These are phyloP conservation scores for Solanum chiquidenum DNA, from an alignment of 257 asterid species.

Conservation along the genomic window DNA sequence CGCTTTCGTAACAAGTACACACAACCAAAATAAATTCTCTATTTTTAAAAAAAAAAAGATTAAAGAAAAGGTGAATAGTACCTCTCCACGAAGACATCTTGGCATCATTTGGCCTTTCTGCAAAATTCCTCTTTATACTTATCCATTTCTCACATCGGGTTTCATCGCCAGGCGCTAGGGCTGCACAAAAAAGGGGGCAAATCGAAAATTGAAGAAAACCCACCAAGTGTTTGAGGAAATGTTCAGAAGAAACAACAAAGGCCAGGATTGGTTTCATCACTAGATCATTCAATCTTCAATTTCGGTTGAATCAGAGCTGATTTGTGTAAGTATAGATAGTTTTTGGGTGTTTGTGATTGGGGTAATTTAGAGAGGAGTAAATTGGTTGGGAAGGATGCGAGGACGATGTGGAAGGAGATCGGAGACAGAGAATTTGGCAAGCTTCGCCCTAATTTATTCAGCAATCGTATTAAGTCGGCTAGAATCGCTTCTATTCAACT, in stretches of 20 bases:
- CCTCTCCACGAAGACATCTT: neutral
- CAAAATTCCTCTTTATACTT: neutral
- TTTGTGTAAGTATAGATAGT: neutral
- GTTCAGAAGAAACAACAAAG: neutral
- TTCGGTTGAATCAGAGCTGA: neutral
- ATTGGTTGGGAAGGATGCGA: slow-evolving; percentile 62
- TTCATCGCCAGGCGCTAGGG: neutral
- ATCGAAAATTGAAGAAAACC: neutral
- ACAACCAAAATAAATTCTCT: neutral
- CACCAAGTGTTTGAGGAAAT: neutral
- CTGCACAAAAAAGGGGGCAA: neutral
- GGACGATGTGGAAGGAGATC: slow-evolving; percentile 99
- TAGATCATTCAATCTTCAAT: neutral
- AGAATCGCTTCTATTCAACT: slow-evolving; percentile 69
- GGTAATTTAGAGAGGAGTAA: neutral
- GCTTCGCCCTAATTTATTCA: slow-evolving; percentile 75
- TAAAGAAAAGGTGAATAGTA: neutral
- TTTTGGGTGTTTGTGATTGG: neutral
- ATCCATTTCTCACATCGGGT: neutral
- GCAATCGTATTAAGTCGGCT: slow-evolving; percentile 40
- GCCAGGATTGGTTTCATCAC: neutral
- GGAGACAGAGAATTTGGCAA: slow-evolving; percentile 85
- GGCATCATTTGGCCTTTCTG: neutral
- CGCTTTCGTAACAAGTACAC: neutral
- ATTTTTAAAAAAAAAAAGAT: too few species aligned